These are phyloP conservation scores for Pythium dissotocum DNA, from an alignment of 352 stramenopile genomes.

Conservation along the genomic window DNA sequence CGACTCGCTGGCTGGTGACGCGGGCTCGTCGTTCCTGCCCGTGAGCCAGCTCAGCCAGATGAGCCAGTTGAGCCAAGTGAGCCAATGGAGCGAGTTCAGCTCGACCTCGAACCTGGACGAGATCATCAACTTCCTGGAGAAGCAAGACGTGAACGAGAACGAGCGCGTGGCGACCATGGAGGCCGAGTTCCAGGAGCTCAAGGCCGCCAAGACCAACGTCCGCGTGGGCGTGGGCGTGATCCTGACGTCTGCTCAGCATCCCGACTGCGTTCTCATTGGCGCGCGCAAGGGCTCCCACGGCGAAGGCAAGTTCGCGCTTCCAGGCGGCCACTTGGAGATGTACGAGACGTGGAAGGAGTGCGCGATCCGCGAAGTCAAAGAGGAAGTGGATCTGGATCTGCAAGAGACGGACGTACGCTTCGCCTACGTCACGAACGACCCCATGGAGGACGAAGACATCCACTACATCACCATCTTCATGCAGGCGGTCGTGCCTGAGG, in stretches of 20 bases:
- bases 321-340: constrained; percentile 80
- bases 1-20: constrained; percentile 19
- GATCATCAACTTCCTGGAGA: constrained; percentile 85
- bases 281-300: constrained; percentile 75
- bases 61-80: constrained; percentile 71
- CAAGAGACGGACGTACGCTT: constrained; percentile 40
- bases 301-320: constrained; percentile 72
- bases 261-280: constrained; percentile 71
- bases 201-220: constrained; percentile 53
- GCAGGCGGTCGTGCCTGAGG: constrained; percentile 54
- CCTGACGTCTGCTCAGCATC: constrained; percentile 63
- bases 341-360: constrained; percentile 81
- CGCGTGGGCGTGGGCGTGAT: constrained; percentile 80
- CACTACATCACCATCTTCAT: constrained; percentile 89
- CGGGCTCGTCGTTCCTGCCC: constrained; percentile 52
- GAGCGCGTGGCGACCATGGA: constrained; percentile 58
- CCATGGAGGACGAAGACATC: constrained; percentile 78
- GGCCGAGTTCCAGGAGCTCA: constrained; percentile 62
- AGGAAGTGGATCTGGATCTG: constrained; percentile 79
- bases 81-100: constrained; percentile 82
- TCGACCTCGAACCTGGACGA: constrained; percentile 84
- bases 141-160: constrained; percentile 66
- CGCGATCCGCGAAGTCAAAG: constrained; percentile 77
- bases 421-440: constrained; percentile 80
- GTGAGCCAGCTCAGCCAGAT: constrained; percentile 52